Evolutionary conservation across 257 asterid species (phyloP).

Genomic region (Cinchona pubescens): DNA sequence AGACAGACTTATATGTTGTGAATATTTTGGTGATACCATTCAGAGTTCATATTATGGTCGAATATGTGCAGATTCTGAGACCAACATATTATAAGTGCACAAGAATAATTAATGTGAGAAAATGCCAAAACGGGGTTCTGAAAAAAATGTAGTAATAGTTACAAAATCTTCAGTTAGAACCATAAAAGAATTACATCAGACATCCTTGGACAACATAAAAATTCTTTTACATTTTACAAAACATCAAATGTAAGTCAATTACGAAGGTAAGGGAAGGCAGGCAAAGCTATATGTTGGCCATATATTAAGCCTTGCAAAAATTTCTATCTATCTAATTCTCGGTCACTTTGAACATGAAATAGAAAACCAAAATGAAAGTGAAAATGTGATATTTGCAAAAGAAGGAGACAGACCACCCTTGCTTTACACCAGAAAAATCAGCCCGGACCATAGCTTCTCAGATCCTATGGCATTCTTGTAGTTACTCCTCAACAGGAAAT

Average conservation of each 20-base stretch:
- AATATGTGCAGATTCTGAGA: background rate
- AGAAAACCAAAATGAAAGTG: conserved; percentile 7
- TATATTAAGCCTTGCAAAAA: conserved; percentile 14
- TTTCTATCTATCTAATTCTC: conserved; percentile 1
- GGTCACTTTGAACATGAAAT: conserved; percentile 7
- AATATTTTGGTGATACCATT: no score
- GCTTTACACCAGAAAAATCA: conserved; percentile 26
- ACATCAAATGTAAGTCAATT: conserved; percentile 7
- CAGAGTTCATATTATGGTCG: background rate
- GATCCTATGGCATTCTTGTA: background rate
- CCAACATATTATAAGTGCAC: background rate
- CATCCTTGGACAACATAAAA: background rate
- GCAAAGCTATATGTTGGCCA: conserved; percentile 14
- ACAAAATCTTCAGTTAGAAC: background rate
- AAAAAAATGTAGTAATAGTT: background rate
- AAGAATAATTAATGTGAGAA: background rate
- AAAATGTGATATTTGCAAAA: conserved; percentile 24
- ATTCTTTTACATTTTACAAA: background rate
- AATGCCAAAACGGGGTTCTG: background rate
- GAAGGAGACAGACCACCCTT: conserved; percentile 7
- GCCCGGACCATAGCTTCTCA: conserved; percentile 12
- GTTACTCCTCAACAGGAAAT: conserved; percentile 22
- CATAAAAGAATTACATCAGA: background rate
- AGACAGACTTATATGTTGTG: background rate
- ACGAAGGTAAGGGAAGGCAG: conserved; percentile 1